phyloP scores from a whole-genome alignment of 75 land plant species.

The Cupressus sempervirens region DNA sequence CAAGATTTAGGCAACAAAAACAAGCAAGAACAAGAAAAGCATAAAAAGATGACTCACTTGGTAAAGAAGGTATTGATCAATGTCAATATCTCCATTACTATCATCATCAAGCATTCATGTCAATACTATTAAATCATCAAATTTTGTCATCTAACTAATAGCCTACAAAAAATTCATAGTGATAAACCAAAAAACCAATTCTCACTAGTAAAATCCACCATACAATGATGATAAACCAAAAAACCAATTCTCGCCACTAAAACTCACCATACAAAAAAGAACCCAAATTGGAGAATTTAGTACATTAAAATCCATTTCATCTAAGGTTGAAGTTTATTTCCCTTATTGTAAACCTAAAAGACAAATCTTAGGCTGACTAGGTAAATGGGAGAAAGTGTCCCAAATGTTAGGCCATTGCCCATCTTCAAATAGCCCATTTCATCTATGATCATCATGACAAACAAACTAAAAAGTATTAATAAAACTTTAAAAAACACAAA shows the following conservation, averaged over 20 bases:
- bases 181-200: no score
- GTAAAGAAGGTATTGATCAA: conserved; percentile 1
- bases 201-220: no score
- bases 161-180: no score
- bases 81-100: neutral
- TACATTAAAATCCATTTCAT: neutral
- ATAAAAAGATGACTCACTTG: neutral
- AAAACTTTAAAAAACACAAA: neutral
- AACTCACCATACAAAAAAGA: no score
- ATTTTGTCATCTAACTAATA: no score
- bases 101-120: neutral
- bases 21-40: neutral
- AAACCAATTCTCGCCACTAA: neutral
- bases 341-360: neutral
- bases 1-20: neutral
- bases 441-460: neutral
- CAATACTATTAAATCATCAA: neutral
- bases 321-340: no score
- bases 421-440: conserved; percentile 7
- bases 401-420: conserved; percentile 8
- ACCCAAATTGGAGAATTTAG: no score
- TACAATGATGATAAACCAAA: neutral
- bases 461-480: neutral
- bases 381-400: neutral
- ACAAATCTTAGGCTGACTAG: neutral